Evolutionary conservation across 495 filamentous ascomycete genomes (phyloP).

Genomic region (Entonaema liquescens): DNA sequence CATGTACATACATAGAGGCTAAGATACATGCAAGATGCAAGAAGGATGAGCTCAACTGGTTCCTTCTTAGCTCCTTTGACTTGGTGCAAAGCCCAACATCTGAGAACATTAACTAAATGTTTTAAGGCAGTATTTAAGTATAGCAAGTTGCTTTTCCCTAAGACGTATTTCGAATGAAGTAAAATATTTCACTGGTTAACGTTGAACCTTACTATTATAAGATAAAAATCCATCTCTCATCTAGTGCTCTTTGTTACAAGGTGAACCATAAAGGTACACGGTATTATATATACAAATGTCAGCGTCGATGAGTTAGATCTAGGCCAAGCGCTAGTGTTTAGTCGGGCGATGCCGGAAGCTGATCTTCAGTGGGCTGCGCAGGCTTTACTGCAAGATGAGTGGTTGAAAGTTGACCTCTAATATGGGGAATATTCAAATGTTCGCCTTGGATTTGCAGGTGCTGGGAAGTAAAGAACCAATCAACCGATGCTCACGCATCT

Average conservation of each 20-base stretch:
- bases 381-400: conserved; percentile 28
- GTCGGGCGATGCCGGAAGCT: conserved; percentile 42
- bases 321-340: conserved; percentile 19
- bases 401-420: conserved; percentile 8
- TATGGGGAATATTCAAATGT: conserved; percentile 16
- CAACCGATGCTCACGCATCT: conserved; percentile 4
- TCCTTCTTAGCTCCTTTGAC: conserved; percentile 10
- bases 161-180: no score
- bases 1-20: conserved; percentile 8
- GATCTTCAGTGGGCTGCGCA: conserved; percentile 34
- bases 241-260: not conserved
- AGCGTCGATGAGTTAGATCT: conserved; percentile 20
- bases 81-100: not conserved
- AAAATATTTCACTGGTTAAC: not conserved
- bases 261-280: not conserved
- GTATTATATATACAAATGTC: not conserved
- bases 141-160: not conserved
- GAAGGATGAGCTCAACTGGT: conserved; percentile 8
- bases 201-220: no score
- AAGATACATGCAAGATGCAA: conserved; percentile 3
- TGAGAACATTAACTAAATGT: not conserved
- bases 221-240: not conserved
- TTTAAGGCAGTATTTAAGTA: not conserved
- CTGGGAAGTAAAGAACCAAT: conserved; percentile 29
- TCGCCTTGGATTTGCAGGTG: conserved; percentile 35